Evolutionary conservation across 352 stramenopile genomes (phyloP), one percentile per base, ranked within the genome.

Genomic region (Phytophthora meadii): DNA sequence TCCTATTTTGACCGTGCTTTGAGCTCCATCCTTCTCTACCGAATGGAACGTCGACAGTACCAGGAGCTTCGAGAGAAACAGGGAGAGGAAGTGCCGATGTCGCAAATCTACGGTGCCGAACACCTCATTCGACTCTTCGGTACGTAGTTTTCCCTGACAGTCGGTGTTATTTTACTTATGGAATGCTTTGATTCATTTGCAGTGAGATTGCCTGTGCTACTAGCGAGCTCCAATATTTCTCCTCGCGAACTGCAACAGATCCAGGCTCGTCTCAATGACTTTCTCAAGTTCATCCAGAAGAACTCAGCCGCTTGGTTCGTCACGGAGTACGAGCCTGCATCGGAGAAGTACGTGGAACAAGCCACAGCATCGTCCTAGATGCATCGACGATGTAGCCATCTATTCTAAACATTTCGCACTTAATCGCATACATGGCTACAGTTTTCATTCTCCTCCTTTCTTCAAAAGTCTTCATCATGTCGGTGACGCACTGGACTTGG

Each of bases 51-150:
- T 39, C 72, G 76, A 51, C 93, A 98, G 81, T 98, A 93, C 63
- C 74, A 95, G 39, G 70, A 94, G 41, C 77, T 96, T 24, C 77
- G 85, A 61, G 68, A 84, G 46, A 76, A 80, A 48, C 69, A 90
- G 45, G 57, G 28, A 22, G 63, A 77, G 30, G 78, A 86, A 42
- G 78, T 75, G 56, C 79, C 79, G 34, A 77, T 94, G 17, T 94
- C 88, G n/a, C 74, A 97, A 65, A 87, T 98, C 25, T 98, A 98
- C 64, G 92, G 92, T 22, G 91, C 85, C 14, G 91, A 98, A 60
- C 90, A 98, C 48, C 75, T 98, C 5, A 77, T 98, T 22, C 79
- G 93, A 42, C 71, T 98, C 17, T 97, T 98, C 70, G 81, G 91
- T 90, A 61, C 72, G 79, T 88, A 3, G 12, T 3, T 54, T 17